A percentile compares a stretch with the other conserved stretches of the same genome.
These are phyloP conservation scores for Tolypocladium guangdongense DNA, from an alignment of 2,329 filamentous ascomycete genomes.

Conservation along the genomic window DNA sequence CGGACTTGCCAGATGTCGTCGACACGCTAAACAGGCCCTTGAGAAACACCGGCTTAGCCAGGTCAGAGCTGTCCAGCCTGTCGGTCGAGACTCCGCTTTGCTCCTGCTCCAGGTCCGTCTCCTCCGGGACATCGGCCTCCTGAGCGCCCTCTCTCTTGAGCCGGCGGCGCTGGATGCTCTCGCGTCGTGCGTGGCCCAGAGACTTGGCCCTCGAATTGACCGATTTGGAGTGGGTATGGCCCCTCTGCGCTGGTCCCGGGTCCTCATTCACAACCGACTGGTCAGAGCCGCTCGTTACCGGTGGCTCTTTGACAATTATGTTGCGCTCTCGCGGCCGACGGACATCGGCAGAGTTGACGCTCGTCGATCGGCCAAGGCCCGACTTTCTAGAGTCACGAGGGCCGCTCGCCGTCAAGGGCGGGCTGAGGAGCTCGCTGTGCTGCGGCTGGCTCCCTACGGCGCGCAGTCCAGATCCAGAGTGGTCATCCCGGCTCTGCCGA, in stretches of 20 bases:
- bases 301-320: slow-evolving; percentile 49
- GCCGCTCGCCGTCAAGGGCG: slow-evolving; percentile 53
- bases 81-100: slow-evolving; percentile 51
- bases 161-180: slow-evolving; percentile 84
- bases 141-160: slow-evolving; percentile 60
- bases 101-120: slow-evolving; percentile 72
- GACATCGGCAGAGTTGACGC: slow-evolving; percentile 80
- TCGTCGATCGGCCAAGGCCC: slow-evolving; percentile 72
- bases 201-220: slow-evolving; percentile 72
- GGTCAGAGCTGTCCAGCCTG: slow-evolving; percentile 56
- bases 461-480: slow-evolving; percentile 33
- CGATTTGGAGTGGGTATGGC: slow-evolving; percentile 40
- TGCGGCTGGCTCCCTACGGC: slow-evolving; percentile 58
- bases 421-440: slow-evolving; percentile 67
- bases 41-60: slow-evolving; percentile 87
- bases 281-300: slow-evolving; percentile 69
- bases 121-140: slow-evolving; percentile 76
- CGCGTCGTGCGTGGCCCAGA: slow-evolving; percentile 75
- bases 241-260: slow-evolving; percentile 38
- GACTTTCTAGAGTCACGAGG: slow-evolving; percentile 48
- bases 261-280: slow-evolving; percentile 52
- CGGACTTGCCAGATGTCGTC: slow-evolving; percentile 86
- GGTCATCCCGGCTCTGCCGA: slow-evolving; percentile 42
- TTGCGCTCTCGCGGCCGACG: slow-evolving; percentile 44
- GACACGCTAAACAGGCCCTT: slow-evolving; percentile 97